A percentile compares a stretch with the other conserved stretches of the same genome.
Conservation (phyloP, 2,329 filamentous ascomycete genomes). For the Raffaelea arxii region DNA sequence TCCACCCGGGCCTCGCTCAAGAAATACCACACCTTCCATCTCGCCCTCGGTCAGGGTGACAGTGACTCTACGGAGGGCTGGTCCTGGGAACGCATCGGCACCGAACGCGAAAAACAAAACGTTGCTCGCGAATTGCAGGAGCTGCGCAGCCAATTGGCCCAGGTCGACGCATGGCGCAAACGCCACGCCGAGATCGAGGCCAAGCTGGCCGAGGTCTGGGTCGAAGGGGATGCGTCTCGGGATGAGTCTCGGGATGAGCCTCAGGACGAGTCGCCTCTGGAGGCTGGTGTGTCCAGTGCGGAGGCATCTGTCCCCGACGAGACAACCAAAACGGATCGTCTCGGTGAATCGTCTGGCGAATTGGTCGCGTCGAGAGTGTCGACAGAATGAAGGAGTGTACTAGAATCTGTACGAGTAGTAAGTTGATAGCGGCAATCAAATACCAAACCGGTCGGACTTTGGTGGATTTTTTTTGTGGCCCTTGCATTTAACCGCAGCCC, state of each 20-base stretch:
- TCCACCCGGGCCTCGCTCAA: slow-evolving; percentile 90
- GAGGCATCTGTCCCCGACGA: neutral
- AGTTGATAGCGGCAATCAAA: too few species aligned
- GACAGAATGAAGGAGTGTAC: too few species aligned
- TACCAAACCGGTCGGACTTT: too few species aligned
- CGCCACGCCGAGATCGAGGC: slow-evolving; percentile 71
- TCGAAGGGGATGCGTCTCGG: slow-evolving; percentile 42
- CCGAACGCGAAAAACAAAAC: slow-evolving; percentile 82
- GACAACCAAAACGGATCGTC: too few species aligned
- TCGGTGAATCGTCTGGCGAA: too few species aligned
- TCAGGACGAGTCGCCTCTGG: too few species aligned
- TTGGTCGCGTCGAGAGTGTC: too few species aligned
- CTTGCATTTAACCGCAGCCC: too few species aligned
- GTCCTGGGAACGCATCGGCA: slow-evolving; percentile 90
- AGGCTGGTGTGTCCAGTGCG: neutral
- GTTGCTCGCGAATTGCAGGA: slow-evolving; percentile 88
- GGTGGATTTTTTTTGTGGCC: too few species aligned
- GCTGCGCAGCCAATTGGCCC: slow-evolving; percentile 65
- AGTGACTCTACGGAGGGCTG: slow-evolving; percentile 80
- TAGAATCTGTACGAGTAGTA: too few species aligned
- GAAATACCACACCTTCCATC: slow-evolving; percentile 88
- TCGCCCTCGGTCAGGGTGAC: slow-evolving; percentile 72
- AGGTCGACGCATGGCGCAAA: slow-evolving; percentile 76
- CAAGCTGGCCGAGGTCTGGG: slow-evolving; percentile 61
- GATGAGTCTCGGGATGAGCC: too few species aligned